Conservation (phyloP, 2,329 filamentous ascomycete genomes). For the Colletotrichum navitas region DNA sequence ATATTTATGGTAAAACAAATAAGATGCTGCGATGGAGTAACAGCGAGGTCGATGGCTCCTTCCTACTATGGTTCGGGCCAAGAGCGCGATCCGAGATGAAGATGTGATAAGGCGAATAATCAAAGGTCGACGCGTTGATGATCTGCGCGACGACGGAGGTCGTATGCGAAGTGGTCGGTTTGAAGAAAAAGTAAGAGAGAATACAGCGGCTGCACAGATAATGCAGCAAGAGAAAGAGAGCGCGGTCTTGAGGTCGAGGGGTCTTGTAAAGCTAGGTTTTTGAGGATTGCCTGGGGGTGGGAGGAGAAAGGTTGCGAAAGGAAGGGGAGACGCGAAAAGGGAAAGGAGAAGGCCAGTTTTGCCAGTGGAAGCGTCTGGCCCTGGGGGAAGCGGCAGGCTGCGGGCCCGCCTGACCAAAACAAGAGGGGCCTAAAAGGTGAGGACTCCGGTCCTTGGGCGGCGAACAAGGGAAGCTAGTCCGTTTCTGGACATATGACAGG, state of each 20-base stretch:
- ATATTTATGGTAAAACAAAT: neutral
- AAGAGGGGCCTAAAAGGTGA: conserved; percentile 25
- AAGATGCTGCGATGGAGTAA: conserved; percentile 17
- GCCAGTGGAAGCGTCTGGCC: conserved; percentile 21
- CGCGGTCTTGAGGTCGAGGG: conserved; percentile 16
- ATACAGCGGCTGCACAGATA: conserved; percentile 29
- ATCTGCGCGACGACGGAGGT: conserved; percentile 21
- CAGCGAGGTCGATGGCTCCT: conserved; percentile 31
- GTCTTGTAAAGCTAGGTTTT: conserved; percentile 13
- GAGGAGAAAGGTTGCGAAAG: conserved; percentile 28
- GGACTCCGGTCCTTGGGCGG: neutral
- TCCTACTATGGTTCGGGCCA: conserved; percentile 14
- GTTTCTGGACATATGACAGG: neutral
- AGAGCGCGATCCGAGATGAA: conserved; percentile 24
- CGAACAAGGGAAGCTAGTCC: conserved; percentile 18
- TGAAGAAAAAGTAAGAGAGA: neutral
- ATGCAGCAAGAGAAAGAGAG: conserved; percentile 22
- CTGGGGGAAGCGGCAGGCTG: conserved; percentile 16
- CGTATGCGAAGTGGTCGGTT: conserved; percentile 23
- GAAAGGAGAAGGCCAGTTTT: conserved; percentile 38
- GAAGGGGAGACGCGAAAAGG: conserved; percentile 33
- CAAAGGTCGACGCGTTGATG: conserved; percentile 32
- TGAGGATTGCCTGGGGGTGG: conserved; percentile 26
- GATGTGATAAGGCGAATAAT: conserved; percentile 15
- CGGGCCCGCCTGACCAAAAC: conserved; percentile 41